phyloP scores from a whole-genome alignment of 1,284 basidiomycete species.

The Ustilago lituana region DNA sequence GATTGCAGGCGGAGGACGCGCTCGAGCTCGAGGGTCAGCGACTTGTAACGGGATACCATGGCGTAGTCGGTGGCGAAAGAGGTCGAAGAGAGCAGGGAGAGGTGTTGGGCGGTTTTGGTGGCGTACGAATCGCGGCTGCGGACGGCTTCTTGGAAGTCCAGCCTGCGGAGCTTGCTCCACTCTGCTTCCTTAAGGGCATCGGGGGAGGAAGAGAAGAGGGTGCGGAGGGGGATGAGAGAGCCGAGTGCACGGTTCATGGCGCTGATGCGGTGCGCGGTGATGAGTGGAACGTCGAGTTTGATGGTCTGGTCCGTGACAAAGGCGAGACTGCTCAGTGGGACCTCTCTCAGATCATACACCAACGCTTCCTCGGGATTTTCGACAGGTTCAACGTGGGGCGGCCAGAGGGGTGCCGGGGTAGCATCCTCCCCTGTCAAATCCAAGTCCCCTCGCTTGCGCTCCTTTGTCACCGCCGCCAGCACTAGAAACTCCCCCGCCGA shows the following conservation, averaged over 20 bases:
- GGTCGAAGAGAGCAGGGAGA: slow-evolving; percentile 47
- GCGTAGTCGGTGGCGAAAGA: slow-evolving; percentile 80
- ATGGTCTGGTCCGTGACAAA: slow-evolving; percentile 78
- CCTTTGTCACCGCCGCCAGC: slow-evolving; percentile 74
- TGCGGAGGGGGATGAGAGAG: slow-evolving; percentile 24
- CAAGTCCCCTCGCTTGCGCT: slow-evolving; percentile 71
- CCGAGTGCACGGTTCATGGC: slow-evolving; percentile 70
- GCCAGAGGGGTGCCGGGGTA: slow-evolving; percentile 33
- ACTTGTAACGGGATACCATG: slow-evolving; percentile 78
- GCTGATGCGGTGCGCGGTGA: slow-evolving; percentile 72
- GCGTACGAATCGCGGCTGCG: slow-evolving; percentile 73
- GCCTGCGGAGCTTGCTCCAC: slow-evolving; percentile 81
- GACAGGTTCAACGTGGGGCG: slow-evolving; percentile 11
- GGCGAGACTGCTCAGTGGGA: slow-evolving; percentile 80
- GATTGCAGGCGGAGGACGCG: slow-evolving; percentile 38
- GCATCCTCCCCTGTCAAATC: slow-evolving; percentile 6
- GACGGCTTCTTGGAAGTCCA: slow-evolving; percentile 91
- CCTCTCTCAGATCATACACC: slow-evolving; percentile 77
- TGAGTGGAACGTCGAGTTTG: slow-evolving; percentile 70
- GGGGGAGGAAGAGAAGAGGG: not conserved
- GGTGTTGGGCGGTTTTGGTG: slow-evolving; percentile 62
- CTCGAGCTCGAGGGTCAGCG: slow-evolving; percentile 78
- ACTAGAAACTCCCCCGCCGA: slow-evolving; percentile 74
- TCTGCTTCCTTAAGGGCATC: slow-evolving; percentile 69
- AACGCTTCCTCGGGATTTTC: slow-evolving; percentile 14